These are phyloP conservation scores for Eucalyptus pauciflora DNA, from an alignment of 345 rosid genomes.

Conservation along the genomic window DNA sequence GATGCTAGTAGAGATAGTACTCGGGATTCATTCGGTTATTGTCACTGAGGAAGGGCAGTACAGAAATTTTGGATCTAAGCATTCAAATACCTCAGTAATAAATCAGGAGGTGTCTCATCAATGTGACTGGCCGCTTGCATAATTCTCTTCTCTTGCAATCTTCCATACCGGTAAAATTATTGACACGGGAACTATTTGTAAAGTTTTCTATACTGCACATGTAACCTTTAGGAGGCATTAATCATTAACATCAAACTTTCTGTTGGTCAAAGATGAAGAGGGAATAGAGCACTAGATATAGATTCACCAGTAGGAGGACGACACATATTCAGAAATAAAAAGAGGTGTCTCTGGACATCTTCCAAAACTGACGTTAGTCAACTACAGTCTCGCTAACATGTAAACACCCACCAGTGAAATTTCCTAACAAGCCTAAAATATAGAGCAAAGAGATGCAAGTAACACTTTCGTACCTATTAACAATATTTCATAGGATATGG, in stretches of 20 bases:
- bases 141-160: background rate
- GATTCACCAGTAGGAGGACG: background rate
- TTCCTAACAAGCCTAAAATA: background rate
- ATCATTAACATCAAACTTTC: background rate
- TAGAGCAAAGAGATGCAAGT: background rate
- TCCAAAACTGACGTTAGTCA: background rate
- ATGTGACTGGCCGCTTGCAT: background rate
- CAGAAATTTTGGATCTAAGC: background rate
- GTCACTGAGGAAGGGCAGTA: background rate
- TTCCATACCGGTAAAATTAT: background rate
- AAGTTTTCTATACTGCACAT: no score
- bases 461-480: background rate
- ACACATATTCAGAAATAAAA: background rate
- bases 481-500: background rate
- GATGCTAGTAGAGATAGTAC: no score
- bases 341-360: background rate
- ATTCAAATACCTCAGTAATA: background rate
- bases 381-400: background rate
- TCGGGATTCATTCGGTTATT: no score
- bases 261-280: background rate
- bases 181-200: no score
- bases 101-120: background rate
- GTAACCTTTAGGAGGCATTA: no score
- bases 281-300: background rate
- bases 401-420: background rate